A percentile compares a stretch with the other conserved stretches of the same genome.
Conservation (phyloP, 768 basidiomycete species). For the Amanita phalloides region DNA sequence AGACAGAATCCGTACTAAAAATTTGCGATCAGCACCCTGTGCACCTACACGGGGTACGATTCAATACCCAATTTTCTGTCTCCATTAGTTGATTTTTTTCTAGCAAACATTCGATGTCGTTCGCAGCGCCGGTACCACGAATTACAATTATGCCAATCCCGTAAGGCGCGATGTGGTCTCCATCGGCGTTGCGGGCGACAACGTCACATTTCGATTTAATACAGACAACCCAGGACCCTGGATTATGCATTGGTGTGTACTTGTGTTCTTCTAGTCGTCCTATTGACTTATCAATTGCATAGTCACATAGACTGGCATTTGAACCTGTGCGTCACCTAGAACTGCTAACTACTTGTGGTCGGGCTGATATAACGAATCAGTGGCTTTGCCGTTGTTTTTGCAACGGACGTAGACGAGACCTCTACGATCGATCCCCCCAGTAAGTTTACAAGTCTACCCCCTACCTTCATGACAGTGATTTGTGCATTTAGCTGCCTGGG, state of each 20-base stretch:
- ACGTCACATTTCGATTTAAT: conserved; percentile 36
- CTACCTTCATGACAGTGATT: neutral
- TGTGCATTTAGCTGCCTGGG: conserved; percentile 17
- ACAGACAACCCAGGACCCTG: conserved; percentile 44
- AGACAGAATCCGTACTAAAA: neutral
- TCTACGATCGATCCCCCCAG: conserved; percentile 8
- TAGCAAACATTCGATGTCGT: conserved; percentile 37
- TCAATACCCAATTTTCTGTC: neutral
- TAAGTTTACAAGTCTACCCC: conserved; percentile 2
- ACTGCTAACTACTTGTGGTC: neutral
- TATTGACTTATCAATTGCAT: neutral
- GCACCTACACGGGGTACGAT: conserved; percentile 20
- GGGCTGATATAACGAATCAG: neutral
- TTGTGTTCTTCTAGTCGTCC: neutral
- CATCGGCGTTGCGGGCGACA: conserved; percentile 15
- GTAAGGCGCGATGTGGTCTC: conserved; percentile 41
- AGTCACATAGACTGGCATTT: conserved; percentile 49
- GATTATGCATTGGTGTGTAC: conserved; percentile 34
- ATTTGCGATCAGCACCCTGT: neutral
- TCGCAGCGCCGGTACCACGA: conserved; percentile 24
- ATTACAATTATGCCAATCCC: conserved; percentile 40
- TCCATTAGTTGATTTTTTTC: neutral
- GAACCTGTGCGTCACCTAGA: conserved; percentile 18
- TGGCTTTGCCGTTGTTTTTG: conserved; percentile 32
- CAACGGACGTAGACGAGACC: conserved; percentile 18